Conservation (phyloP, 768 basidiomycete species). For the Rubroboletus satanas region DNA sequence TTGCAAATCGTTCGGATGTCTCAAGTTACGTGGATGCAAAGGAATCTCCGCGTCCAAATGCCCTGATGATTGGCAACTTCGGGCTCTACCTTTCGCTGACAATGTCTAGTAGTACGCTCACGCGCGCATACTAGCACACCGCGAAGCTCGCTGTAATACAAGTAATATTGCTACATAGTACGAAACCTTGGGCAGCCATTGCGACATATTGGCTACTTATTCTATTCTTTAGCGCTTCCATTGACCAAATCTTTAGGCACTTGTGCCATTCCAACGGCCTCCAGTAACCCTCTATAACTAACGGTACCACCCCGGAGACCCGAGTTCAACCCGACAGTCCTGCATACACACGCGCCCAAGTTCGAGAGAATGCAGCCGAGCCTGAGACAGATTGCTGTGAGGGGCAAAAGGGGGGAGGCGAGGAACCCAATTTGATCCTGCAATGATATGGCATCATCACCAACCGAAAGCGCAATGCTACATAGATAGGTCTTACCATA, state of each 20-base stretch:
- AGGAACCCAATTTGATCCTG: conserved; percentile 23
- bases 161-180: not conserved
- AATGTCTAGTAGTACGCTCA: not conserved
- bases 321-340: conserved; percentile 17
- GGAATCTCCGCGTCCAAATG: not conserved
- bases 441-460: not conserved
- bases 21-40: too few relatives aligned
- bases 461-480: not conserved
- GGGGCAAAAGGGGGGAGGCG: conserved; percentile 21
- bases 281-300: conserved; percentile 19
- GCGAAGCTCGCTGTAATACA: not conserved
- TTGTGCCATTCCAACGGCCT: conserved; percentile 15
- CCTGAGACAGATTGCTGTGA: conserved; percentile 10
- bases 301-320: conserved; percentile 19
- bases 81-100: not conserved
- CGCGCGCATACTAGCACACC: not conserved
- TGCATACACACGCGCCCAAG: conserved; percentile 21
- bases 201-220: not conserved
- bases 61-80: not conserved
- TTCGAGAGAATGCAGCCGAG: conserved; percentile 23
- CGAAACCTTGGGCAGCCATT: not conserved
- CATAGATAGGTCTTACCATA: conserved; percentile 32
- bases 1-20: not conserved
- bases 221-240: conserved; percentile 14
- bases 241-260: not conserved